Evolutionary conservation across 352 stramenopile genomes (phyloP), one percentile per base, ranked within the genome.

Genomic region (Pythium sp.): DNA sequence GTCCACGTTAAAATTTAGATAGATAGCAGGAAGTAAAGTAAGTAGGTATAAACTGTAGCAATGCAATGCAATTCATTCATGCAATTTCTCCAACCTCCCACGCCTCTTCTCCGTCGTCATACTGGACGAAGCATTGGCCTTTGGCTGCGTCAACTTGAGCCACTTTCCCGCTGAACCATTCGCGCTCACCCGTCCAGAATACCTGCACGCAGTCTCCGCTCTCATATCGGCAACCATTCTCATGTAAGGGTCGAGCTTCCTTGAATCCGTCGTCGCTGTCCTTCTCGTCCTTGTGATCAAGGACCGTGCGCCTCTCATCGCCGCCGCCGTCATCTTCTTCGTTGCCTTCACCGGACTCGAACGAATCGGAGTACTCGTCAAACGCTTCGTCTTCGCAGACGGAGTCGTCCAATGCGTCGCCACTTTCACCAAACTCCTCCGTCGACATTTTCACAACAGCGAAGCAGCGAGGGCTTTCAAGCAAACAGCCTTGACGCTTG

Each of bases 291-390:
- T 22, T 51, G 43, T 22, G 43, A 51, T 51, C 6, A 51, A 51
- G 43, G 2, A 18, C 6, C 18, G 43, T 24, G 43, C 0, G 8
- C 6, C 43, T 51, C 18, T 24, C 43, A 49, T 49, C 58, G 6
- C 72, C 68, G 36, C 69, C 64, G 43, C 77, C 73, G 2, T 11
- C 5, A 22, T 11, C 54, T 7, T 12, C 54, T 15, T 61, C 55
- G 15, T 51, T 30, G 7, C 22, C 30, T 1, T 20, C 49, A 7
- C 20, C 32, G 1, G 41, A 70, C 67, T 90, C 79, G 34, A 88
- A 88, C 30, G 75, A 73, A 53, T 84, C 76, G 36, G 79, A 86
- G 67, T 90, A 90, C 5, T 75, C 69, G 36, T 86, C 79, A 30
- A 85, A 86, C 7, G 67, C 72, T 9, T 86, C 76, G 14, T 81